Evolutionary conservation across 495 filamentous ascomycete species (phyloP), one percentile per base, ranked within the genome.

Genomic region (Hyaloscypha hepaticicola): DNA sequence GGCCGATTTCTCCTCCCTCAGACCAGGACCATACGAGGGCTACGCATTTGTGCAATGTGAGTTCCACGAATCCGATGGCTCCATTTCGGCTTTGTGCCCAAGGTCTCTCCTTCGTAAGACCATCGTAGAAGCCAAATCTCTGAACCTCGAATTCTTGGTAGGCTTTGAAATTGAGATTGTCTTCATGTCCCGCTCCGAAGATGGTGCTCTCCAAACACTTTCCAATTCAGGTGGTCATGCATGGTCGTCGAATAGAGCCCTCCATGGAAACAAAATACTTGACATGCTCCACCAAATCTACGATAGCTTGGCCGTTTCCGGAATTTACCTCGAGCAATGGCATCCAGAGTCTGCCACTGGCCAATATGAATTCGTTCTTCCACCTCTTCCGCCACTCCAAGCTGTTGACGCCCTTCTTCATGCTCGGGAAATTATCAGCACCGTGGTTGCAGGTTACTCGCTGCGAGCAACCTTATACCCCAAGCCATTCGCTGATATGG

Each of bases 111-210:
- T 90, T 45, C 75, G 79, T 3, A 76, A 76, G 26, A 77, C 87
- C 16, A 70, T 89, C 14, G 73, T 80, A n/a, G 73, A 76, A 12
- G 76, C 80, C 16, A 71, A 76, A 9, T 76, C 84, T 34, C 70
- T 82, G 27, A 74, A 76, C 25, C 67, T 83, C 2, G 72, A 70
- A 5, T 83, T 93, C 41, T 77, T 88, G 1, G 71, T 90, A 28
- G 92, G 92, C 4, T 94, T 93, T 69, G 93, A 96, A 74, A 86
- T 93, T 34, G 92, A 96, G 73, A 86, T 97, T 22, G 79, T 91
- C 6, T 87, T 96, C 63, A 72, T 95, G 34, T 63, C 67, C 11
- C 74, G 72, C n/a, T 38, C 63, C 69, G 45, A 62, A 70, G 53
- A 65, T 55, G 5, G 71, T 63, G 59, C 61, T 55, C 55, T 74